phyloP scores from a whole-genome alignment of 208 protist species.

The Acanthamoeba lenticulata region DNA sequence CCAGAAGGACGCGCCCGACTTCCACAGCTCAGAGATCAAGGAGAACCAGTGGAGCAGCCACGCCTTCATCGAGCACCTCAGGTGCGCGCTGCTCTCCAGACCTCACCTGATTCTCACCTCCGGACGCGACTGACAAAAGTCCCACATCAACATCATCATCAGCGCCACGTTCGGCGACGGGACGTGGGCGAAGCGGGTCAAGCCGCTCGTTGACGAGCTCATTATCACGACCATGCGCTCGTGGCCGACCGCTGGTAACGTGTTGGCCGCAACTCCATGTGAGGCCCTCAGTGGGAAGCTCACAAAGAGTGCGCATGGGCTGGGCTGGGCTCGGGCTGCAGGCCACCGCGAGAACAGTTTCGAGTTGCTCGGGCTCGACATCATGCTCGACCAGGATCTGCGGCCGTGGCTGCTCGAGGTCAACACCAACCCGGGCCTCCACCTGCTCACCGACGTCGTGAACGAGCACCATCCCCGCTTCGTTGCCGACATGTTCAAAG shows the following conservation, averaged over 20 bases:
- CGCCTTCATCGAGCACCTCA: slow-evolving; percentile 48
- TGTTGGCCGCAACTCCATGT: not conserved
- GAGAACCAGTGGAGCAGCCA: slow-evolving; percentile 69
- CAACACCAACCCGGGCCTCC: slow-evolving; percentile 77
- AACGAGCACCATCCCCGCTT: slow-evolving; percentile 68
- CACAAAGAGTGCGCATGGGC: not conserved
- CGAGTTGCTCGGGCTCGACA: slow-evolving; percentile 72
- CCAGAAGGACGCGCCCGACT: slow-evolving; percentile 71
- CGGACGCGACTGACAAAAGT: too few relatives aligned
- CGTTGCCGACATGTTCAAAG: not conserved
- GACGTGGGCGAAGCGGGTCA: slow-evolving; percentile 3
- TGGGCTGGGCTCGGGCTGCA: not conserved
- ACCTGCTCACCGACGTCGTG: slow-evolving; percentile 72
- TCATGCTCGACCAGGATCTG: slow-evolving; percentile 71
- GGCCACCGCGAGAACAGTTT: slow-evolving; percentile 71
- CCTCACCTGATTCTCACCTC: too few relatives aligned
- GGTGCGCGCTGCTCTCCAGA: not conserved
- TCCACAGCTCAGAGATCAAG: not conserved
- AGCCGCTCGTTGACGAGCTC: slow-evolving; percentile 1
- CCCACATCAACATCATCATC: not conserved
- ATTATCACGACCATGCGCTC: not conserved
- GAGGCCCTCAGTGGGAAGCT: too few relatives aligned
- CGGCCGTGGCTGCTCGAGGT: slow-evolving; percentile 73
- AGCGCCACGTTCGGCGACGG: not conserved
- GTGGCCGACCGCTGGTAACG: not conserved